Evolutionary conservation across 768 basidiomycete genomes (phyloP).

Genomic region (Neoboletus magnificus): DNA sequence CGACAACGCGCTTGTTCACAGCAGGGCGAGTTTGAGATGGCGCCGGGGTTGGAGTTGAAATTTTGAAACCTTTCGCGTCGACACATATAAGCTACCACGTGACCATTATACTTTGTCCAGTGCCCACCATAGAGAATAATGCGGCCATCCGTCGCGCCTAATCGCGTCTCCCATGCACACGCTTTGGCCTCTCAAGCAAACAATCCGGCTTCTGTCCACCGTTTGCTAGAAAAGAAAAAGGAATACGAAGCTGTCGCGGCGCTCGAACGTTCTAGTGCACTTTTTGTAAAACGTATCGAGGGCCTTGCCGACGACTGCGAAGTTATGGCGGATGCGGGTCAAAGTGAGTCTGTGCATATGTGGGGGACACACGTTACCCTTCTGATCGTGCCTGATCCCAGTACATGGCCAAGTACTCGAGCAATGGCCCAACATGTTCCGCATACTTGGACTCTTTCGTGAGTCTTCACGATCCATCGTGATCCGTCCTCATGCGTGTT

Average conservation of each 20-base stretch:
- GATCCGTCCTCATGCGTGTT: neutral
- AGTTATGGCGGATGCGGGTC: constrained; percentile 73
- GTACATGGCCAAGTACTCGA: constrained; percentile 75
- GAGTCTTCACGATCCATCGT: constrained; percentile 24
- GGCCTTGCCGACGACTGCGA: constrained; percentile 69
- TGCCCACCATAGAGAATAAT: constrained; percentile 24
- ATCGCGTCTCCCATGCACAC: constrained; percentile 48
- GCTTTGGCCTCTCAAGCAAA: constrained; percentile 36
- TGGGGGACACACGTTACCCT: too few relatives aligned
- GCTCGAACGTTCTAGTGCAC: constrained; percentile 58
- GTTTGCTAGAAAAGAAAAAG: constrained; percentile 75
- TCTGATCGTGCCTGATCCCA: constrained; percentile 25
- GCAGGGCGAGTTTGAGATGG: neutral
- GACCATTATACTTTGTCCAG: neutral
- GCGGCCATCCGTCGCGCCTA: constrained; percentile 55
- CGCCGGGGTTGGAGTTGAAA: neutral
- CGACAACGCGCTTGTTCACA: neutral
- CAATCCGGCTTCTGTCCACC: constrained; percentile 49
- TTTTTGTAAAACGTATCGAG: constrained; percentile 67
- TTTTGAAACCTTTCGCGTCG: constrained; percentile 20
- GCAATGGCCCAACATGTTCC: constrained; percentile 84
- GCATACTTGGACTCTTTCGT: constrained; percentile 69
- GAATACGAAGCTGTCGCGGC: constrained; percentile 75
- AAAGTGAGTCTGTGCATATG: constrained; percentile 40
- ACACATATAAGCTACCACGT: constrained; percentile 4